These are phyloP conservation scores for Blastobotrys parvus DNA, from an alignment of 805 yeast genomes.

Conservation along the genomic window DNA sequence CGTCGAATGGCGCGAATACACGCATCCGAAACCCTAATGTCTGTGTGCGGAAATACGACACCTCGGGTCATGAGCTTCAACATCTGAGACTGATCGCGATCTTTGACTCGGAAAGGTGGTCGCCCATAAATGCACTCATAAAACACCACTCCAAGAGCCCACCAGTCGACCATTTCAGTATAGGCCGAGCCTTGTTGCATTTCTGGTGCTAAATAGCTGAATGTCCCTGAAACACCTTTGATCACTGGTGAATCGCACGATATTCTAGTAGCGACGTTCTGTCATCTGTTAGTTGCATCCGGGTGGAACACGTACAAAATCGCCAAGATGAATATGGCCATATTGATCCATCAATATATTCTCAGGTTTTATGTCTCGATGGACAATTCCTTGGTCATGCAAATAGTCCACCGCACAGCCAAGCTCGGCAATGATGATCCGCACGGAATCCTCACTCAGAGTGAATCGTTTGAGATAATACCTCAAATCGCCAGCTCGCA, in stretches of 20 bases:
- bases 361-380: conserved; percentile 92
- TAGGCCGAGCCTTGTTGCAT: conserved; percentile 19
- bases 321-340: conserved; percentile 91
- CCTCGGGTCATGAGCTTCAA: conserved; percentile 8
- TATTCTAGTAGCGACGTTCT: conserved; percentile 87
- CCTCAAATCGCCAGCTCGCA: conserved; percentile 26
- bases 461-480: conserved; percentile 19
- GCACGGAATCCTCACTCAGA: conserved; percentile 21
- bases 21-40: conserved; percentile 10
- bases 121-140: conserved; percentile 24
- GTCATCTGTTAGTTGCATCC: too few species aligned
- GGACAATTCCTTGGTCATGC: conserved; percentile 60
- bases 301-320: too few species aligned
- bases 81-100: conserved; percentile 6
- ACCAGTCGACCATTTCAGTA: conserved; percentile 25
- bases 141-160: conserved; percentile 28
- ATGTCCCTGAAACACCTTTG: conserved; percentile 21
- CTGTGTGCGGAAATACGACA: conserved; percentile 6
- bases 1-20: conserved; percentile 13
- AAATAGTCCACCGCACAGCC: conserved; percentile 30
- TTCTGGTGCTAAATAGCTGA: conserved; percentile 25
- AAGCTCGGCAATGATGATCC: conserved; percentile 23
- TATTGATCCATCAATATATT: conserved; percentile 73
- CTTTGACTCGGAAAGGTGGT: conserved; percentile 20
- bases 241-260: conserved; percentile 18